Conservation (phyloP, 164 flowering plant genomes). For the Magnolia kwangsiensis region DNA sequence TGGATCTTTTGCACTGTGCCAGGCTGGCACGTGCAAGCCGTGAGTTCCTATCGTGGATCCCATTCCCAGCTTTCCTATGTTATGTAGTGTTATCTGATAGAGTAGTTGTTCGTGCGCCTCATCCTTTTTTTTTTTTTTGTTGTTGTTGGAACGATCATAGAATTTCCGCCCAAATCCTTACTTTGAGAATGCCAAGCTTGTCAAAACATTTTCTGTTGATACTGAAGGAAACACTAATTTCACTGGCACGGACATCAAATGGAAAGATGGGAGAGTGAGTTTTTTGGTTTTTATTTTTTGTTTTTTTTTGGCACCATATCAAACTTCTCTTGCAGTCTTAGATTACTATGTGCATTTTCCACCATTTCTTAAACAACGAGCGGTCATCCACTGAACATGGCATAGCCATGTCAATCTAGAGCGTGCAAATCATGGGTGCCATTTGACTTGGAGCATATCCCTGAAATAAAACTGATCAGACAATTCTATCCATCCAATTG, state of each 20-base stretch:
- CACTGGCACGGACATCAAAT: slow-evolving; percentile 41
- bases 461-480: background rate
- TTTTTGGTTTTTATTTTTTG: background rate
- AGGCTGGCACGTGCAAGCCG: background rate
- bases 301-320: background rate
- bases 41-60: background rate
- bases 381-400: background rate
- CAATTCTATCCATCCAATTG: background rate
- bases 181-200: slow-evolving; percentile 44
- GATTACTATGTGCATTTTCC: background rate
- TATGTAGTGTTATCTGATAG: background rate
- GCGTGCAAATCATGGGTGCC: background rate
- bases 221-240: slow-evolving; percentile 41
- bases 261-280: slow-evolving; percentile 56
- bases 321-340: background rate
- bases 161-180: slow-evolving; percentile 42
- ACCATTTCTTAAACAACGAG: background rate
- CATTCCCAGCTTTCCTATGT: background rate
- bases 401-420: background rate
- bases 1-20: background rate
- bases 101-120: background rate
- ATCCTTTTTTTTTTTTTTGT: background rate
- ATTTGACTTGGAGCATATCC: background rate
- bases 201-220: slow-evolving; percentile 33
- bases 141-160: slow-evolving; percentile 19